Evolutionary conservation across 371 early-diverging fungal species (phyloP).

Genomic region (Cokeromyces recurvatus): DNA sequence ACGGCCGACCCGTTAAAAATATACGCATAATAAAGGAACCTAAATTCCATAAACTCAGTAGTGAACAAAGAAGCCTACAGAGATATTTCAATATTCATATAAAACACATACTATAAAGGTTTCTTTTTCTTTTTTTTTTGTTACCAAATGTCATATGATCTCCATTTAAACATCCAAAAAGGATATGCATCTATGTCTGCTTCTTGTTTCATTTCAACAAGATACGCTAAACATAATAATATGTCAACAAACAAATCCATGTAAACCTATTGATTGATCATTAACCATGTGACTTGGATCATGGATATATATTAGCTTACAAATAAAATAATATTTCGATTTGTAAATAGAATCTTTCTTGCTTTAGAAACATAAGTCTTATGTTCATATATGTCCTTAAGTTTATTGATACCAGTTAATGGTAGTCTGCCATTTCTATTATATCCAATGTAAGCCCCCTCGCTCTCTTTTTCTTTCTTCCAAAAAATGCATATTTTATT

Average conservation of each 20-base stretch:
- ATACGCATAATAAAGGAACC: slow-evolving; percentile 43
- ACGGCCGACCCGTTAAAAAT: slow-evolving; percentile 23
- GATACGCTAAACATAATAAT: slow-evolving; percentile 60
- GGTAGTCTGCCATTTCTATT: slow-evolving; percentile 4
- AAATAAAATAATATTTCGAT: slow-evolving; percentile 24
- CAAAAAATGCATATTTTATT: neutral
- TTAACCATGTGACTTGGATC: too few species aligned
- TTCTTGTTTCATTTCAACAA: slow-evolving; percentile 61
- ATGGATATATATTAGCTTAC: slow-evolving; percentile 10
- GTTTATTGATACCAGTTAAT: neutral
- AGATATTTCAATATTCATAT: neutral
- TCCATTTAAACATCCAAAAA: slow-evolving; percentile 56
- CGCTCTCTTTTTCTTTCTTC: too few species aligned
- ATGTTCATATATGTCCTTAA: slow-evolving; percentile 7
- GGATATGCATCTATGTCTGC: slow-evolving; percentile 44
- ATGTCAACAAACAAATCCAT: slow-evolving; percentile 56
- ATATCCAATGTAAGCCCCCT: too few species aligned
- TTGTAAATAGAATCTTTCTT: slow-evolving; percentile 17
- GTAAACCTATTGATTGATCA: slow-evolving; percentile 35
- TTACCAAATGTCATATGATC: slow-evolving; percentile 51
- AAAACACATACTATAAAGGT: neutral
- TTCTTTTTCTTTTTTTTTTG: too few species aligned
- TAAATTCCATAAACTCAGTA: slow-evolving; percentile 41
- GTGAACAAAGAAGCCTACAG: slow-evolving; percentile 27
- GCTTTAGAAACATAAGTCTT: slow-evolving; percentile 8